These are phyloP conservation scores for Zygnema cylindricum DNA, from an alignment of 139 green algal species.

Conservation along the genomic window DNA sequence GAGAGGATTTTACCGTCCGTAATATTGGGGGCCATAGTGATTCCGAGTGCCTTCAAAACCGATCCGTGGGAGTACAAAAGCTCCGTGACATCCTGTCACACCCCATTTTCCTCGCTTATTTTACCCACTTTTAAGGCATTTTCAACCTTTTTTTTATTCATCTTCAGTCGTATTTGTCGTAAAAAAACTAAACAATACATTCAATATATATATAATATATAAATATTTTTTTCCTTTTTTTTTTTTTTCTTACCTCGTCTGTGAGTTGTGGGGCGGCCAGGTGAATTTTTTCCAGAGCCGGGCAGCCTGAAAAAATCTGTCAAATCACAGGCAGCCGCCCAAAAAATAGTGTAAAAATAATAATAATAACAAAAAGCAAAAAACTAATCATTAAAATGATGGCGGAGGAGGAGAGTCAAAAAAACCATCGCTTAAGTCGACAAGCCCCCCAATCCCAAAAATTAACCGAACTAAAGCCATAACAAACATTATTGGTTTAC, in stretches of 20 bases:
- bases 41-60: too few species aligned
- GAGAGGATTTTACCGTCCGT: too few species aligned
- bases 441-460: background rate
- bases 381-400: background rate
- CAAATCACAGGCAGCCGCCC: background rate
- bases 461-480: background rate
- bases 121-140: background rate
- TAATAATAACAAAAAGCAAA: background rate
- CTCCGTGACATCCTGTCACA: too few species aligned
- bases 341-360: background rate
- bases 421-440: background rate
- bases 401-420: background rate
- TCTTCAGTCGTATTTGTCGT: background rate
- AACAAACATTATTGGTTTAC: too few species aligned
- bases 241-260: background rate
- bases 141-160: background rate
- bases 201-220: background rate
- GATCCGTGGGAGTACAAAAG: too few species aligned
- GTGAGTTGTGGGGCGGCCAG: conserved; percentile 19
- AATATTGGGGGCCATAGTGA: too few species aligned
- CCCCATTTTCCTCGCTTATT: background rate
- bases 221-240: background rate
- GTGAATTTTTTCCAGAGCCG: conserved; percentile 18
- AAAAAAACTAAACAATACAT: background rate
- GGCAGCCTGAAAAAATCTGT: background rate